phyloP scores from a whole-genome alignment of 1,284 basidiomycete genomes.

The Pseudozyma sp. region DNA sequence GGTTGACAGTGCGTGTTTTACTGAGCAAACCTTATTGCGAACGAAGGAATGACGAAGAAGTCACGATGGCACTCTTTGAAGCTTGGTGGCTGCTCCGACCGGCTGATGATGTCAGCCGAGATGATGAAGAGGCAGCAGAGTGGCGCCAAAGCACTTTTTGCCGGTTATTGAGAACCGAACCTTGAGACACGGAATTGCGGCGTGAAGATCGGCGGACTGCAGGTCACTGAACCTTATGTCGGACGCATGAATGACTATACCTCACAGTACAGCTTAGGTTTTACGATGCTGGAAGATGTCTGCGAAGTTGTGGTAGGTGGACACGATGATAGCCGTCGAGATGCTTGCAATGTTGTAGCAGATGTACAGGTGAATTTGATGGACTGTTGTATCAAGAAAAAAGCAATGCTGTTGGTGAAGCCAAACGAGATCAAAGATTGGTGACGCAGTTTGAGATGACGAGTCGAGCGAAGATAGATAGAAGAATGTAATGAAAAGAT shows the following conservation, averaged over 20 bases:
- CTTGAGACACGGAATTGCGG: neutral
- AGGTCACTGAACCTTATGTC: slow-evolving; percentile 1
- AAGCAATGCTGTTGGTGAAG: neutral
- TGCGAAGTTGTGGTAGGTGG: neutral
- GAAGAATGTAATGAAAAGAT: slow-evolving; percentile 1
- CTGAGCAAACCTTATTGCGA: neutral
- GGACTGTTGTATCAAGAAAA: too few relatives aligned
- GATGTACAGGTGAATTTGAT: too few relatives aligned
- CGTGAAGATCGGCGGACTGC: neutral
- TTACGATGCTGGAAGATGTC: too few relatives aligned
- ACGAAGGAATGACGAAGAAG: too few relatives aligned
- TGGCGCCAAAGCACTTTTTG: neutral
- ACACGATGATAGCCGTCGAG: neutral
- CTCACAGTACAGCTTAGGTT: too few relatives aligned
- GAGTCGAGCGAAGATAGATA: neutral
- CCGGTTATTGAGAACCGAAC: too few relatives aligned
- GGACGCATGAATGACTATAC: neutral
- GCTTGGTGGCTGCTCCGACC: too few relatives aligned
- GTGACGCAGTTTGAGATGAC: neutral
- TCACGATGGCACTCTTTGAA: too few relatives aligned
- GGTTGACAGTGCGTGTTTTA: neutral
- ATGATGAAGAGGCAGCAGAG: neutral
- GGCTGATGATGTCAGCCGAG: neutral
- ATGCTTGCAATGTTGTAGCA: neutral
- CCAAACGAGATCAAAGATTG: neutral